phyloP scores from a whole-genome alignment of 2,329 filamentous ascomycete species.

The Fusarium scirpi region DNA sequence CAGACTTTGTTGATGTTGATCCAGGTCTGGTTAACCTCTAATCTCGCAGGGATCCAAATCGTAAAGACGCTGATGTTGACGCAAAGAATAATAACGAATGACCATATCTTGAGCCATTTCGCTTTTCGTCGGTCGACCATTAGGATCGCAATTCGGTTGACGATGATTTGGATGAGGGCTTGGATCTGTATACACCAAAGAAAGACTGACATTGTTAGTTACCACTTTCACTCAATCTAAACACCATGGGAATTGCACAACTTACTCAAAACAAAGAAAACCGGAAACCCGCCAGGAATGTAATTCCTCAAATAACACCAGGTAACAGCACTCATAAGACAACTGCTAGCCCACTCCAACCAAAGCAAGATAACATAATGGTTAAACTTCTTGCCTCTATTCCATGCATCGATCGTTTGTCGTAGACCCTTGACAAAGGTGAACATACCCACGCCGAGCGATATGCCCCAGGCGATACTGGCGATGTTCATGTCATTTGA shows the following conservation, averaged over 20 bases:
- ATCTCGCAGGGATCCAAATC: constrained; percentile 66
- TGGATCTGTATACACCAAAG: constrained; percentile 61
- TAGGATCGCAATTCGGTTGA: constrained; percentile 65
- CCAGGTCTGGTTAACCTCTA: constrained; percentile 57
- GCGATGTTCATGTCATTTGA: constrained; percentile 46
- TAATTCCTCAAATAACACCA: constrained; percentile 45
- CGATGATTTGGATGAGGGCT: constrained; percentile 66
- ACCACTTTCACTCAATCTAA: too few species aligned
- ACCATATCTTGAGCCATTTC: constrained; percentile 57
- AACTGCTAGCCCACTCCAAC: constrained; percentile 43
- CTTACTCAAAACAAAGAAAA: constrained; percentile 44
- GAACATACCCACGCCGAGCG: constrained; percentile 46
- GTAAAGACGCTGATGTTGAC: constrained; percentile 65
- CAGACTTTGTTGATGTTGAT: constrained; percentile 62
- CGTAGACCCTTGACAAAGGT: constrained; percentile 39
- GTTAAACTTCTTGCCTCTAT: constrained; percentile 38
- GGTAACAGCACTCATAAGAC: constrained; percentile 44
- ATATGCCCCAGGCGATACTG: constrained; percentile 47
- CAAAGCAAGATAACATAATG: constrained; percentile 44
- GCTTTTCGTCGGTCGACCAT: constrained; percentile 55
- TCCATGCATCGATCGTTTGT: constrained; percentile 44
- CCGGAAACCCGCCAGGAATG: constrained; percentile 42
- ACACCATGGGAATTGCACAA: not conserved
- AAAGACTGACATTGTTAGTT: constrained; percentile 28
- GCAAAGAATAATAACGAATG: constrained; percentile 57